phyloP scores from a whole-genome alignment of 2,329 filamentous ascomycete species.

The Epicoccum nigrum region DNA sequence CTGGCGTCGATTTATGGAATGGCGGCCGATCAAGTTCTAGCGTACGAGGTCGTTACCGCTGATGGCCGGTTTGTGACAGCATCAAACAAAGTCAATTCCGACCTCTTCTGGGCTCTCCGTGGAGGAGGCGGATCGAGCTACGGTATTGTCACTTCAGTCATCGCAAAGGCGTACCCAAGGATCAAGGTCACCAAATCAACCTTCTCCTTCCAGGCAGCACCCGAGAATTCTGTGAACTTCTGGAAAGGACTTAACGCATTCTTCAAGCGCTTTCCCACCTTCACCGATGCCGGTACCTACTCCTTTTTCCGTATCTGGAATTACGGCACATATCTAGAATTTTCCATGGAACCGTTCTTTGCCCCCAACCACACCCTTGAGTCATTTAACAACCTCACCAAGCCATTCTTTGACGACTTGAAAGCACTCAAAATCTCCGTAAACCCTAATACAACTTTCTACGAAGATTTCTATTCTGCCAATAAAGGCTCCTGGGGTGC shows the following conservation, averaged over 20 bases:
- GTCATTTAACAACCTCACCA: conserved; percentile 9
- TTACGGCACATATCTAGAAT: conserved; percentile 13
- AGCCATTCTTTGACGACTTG: conserved; percentile 20
- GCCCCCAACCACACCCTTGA: conserved; percentile 18
- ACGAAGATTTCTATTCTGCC: conserved; percentile 21
- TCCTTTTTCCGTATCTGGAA: conserved; percentile 27
- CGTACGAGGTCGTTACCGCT: conserved; percentile 32
- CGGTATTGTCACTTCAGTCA: conserved; percentile 26
- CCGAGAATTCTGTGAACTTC: conserved; percentile 24
- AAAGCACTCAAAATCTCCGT: conserved; percentile 18
- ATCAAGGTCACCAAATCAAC: conserved; percentile 31
- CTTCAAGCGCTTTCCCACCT: conserved; percentile 22
- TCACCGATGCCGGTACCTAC: conserved; percentile 25
- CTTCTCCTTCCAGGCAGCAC: conserved; percentile 31
- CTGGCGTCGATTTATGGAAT: conserved; percentile 27
- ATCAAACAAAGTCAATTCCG: conserved; percentile 19
- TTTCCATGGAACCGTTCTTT: conserved; percentile 26
- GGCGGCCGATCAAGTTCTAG: conserved; percentile 33
- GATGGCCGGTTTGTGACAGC: conserved; percentile 32
- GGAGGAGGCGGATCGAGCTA: conserved; percentile 30
- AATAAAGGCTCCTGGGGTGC: conserved; percentile 26
- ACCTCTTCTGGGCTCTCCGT: conserved; percentile 26
- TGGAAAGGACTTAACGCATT: conserved; percentile 22
- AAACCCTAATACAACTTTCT: conserved; percentile 11
- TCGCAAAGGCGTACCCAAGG: conserved; percentile 26